Base-by-base conservation (phyloP, 176 grass and related monocot genomes). In the Aegilops sharonensis region DNA sequence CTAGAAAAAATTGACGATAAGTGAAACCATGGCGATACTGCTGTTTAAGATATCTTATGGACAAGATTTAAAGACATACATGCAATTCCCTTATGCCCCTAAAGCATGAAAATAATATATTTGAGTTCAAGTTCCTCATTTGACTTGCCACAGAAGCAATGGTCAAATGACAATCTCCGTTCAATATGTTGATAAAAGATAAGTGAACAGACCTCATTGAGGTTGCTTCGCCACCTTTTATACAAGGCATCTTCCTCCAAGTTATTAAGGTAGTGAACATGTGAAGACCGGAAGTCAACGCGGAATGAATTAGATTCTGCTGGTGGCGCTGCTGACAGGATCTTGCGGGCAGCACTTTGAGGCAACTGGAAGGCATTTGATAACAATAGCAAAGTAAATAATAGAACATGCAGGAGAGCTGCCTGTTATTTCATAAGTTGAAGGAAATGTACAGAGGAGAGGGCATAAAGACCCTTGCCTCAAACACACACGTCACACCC, bases 191-290 rank as follows among this genome's bases (percentile, higher is more conserved):
- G 27, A 64, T 50, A 91, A 70, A 78, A 72, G 68, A 81, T 47
- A 64, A 88, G 50, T 57, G 66, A 92, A 40, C 24, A 71, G 72
- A 98, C 97, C 97, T 98, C 97, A 88, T 98, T 89, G 42, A 98
- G 69, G 65, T 98, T 95, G 85, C 82, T 95, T 91, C 97, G 85
- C 97, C 97, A 98, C 60, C 90, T 92, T 87, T 60, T 92, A 77
- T 98, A 98, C 90, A 95, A 89, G 29, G 64, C 65, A 95, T 98
- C 97, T 94, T 98, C 94, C 81, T 98, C 97, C 64, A 98, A 75
- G 80, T 98, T 94, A 95, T 98, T 98, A 79, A 98, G 86, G 85
- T 94, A 98, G 83, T 98, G 97, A 79, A 94, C 94, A 85, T 94
- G 86, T 69, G 83, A 82, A 74, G 92, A 95, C 72, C 97, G 97